phyloP scores from a whole-genome alignment of 208 protist genomes.

The Vickermania ingenoplastis region DNA sequence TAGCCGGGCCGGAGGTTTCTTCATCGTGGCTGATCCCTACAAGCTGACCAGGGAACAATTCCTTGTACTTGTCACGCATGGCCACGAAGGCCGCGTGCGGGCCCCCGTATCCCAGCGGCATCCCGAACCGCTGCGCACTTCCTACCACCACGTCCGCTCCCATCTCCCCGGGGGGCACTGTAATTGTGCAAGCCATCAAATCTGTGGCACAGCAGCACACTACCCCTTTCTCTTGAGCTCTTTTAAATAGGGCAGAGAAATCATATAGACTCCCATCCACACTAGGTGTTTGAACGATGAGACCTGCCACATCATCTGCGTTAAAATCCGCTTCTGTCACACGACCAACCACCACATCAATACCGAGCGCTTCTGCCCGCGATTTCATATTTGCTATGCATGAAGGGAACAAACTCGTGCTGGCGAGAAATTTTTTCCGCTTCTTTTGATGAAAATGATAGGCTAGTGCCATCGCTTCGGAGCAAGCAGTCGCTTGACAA shows the following conservation, averaged over 20 bases:
- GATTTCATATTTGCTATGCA: conserved; percentile 71
- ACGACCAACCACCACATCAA: conserved; percentile 78
- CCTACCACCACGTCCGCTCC: conserved; percentile 94
- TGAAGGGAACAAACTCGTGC: conserved; percentile 39
- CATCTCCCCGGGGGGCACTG: conserved; percentile 91
- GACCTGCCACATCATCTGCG: conserved; percentile 60
- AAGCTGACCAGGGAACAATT: conserved; percentile 92
- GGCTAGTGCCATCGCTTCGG: conserved; percentile 61
- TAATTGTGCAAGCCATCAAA: conserved; percentile 88
- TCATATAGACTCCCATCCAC: conserved; percentile 83
- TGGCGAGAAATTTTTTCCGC: conserved; percentile 58
- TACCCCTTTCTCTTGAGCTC: conserved; percentile 41
- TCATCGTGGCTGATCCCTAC: conserved; percentile 94
- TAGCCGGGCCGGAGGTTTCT: conserved; percentile 68
- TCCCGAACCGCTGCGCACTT: conserved; percentile 93
- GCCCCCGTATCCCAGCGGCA: conserved; percentile 93
- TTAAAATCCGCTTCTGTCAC: conserved; percentile 40
- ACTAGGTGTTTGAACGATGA: conserved; percentile 93
- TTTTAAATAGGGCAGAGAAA: conserved; percentile 55
- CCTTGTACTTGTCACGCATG: conserved; percentile 78
- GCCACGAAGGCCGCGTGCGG: conserved; percentile 98
- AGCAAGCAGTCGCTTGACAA: conserved; percentile 83
- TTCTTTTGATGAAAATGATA: conserved; percentile 44
- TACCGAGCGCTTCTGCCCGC: conserved; percentile 64
- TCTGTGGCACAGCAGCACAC: conserved; percentile 87